Evolutionary conservation across 192 early-diverging fungal species (phyloP).

Genomic region (Rhizophagus prolifer): DNA sequence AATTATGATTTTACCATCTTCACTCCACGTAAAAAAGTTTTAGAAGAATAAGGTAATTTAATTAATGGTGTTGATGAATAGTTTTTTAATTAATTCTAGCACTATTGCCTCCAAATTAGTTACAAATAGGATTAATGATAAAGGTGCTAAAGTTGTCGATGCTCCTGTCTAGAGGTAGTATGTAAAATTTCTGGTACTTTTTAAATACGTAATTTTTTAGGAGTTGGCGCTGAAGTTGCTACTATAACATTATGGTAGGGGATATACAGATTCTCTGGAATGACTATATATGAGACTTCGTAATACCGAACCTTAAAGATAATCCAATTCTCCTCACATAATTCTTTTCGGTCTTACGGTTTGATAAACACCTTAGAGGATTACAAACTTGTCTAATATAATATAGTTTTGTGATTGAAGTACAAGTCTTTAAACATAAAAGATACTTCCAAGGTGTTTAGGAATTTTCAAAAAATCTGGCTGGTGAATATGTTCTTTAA

Average conservation of each 20-base stretch:
- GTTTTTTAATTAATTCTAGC: conserved; percentile 82
- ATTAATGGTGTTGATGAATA: conserved; percentile 48
- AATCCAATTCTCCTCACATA: no score
- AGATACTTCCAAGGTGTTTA: no score
- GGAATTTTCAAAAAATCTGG: no score
- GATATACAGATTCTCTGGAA: no score
- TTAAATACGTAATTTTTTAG: conserved; percentile 37
- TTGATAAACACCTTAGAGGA: no score
- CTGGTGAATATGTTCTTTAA: no score
- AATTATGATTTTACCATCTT: conserved; percentile 90
- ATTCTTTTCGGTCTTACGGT: no score
- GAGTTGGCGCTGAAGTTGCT: conserved; percentile 80
- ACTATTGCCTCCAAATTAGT: conserved; percentile 87
- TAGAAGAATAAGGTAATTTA: conserved; percentile 63
- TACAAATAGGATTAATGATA: conserved; percentile 55
- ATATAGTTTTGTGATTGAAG: no score
- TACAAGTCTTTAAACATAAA: no score
- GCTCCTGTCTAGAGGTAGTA: conserved; percentile 96
- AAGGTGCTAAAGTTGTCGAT: conserved; percentile 73
- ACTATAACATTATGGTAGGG: conserved; percentile 97
- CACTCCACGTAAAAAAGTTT: conserved; percentile 80
- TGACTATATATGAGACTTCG: no score
- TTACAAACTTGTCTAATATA: no score
- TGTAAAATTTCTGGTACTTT: neutral
- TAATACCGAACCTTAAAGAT: no score